phyloP scores from a whole-genome alignment of 2,329 filamentous ascomycete genomes.

The Fusarium pseudograminearum region DNA sequence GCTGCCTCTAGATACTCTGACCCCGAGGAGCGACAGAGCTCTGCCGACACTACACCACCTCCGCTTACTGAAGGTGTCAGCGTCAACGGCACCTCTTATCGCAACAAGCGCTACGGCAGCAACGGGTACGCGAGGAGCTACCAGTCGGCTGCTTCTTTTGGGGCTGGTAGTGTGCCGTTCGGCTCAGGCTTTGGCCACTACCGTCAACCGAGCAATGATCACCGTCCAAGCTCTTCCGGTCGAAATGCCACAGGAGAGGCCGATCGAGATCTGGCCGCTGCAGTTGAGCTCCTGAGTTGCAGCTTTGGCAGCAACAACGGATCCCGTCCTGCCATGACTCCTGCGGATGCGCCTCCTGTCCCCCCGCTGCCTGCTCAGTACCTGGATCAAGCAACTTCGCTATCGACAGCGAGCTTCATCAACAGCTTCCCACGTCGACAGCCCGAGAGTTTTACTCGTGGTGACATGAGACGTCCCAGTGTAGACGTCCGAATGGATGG shows the following conservation, averaged over 20 bases:
- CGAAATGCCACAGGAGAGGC: slow-evolving; percentile 81
- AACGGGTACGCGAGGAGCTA: slow-evolving; percentile 80
- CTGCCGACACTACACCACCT: slow-evolving; percentile 91
- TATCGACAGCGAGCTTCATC: slow-evolving; percentile 72
- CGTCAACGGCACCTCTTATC: slow-evolving; percentile 63
- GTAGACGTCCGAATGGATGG: slow-evolving; percentile 77
- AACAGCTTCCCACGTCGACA: slow-evolving; percentile 71
- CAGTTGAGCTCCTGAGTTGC: slow-evolving; percentile 89
- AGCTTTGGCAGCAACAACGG: slow-evolving; percentile 84
- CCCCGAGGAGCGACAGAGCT: slow-evolving; percentile 81
- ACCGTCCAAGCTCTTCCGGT: slow-evolving; percentile 83
- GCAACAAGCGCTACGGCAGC: slow-evolving; percentile 70
- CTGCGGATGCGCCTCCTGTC: slow-evolving; percentile 84
- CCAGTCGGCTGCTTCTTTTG: slow-evolving; percentile 72
- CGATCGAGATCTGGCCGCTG: slow-evolving; percentile 88
- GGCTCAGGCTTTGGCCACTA: slow-evolving; percentile 67
- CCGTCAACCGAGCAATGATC: slow-evolving; percentile 80
- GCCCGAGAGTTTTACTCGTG: slow-evolving; percentile 74
- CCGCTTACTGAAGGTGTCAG: slow-evolving; percentile 76
- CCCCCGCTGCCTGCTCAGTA: slow-evolving; percentile 87
- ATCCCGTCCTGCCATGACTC: slow-evolving; percentile 72
- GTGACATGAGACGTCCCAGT: slow-evolving; percentile 62
- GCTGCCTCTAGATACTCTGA: slow-evolving; percentile 85
- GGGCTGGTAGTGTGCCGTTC: slow-evolving; percentile 62
- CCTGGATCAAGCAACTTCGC: slow-evolving; percentile 68